Evolutionary conservation across 345 rosid species (phyloP).

Genomic region (Eucalyptus polyanthemos): DNA sequence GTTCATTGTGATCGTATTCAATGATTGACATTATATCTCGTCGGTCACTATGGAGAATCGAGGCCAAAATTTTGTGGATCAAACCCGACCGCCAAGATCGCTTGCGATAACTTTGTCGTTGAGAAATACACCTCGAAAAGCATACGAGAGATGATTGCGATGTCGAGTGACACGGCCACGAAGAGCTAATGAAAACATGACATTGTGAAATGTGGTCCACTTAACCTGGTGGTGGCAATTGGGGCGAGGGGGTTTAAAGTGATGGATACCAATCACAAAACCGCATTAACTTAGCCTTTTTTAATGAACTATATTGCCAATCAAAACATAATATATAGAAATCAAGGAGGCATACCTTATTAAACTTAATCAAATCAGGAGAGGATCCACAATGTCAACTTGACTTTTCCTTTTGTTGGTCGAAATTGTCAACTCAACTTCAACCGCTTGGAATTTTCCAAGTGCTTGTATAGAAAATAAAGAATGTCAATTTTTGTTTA

Average conservation of each 20-base stretch:
- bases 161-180: background rate
- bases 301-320: background rate
- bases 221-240: background rate
- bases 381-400: background rate
- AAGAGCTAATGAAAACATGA: background rate
- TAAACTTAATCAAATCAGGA: background rate
- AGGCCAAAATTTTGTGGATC: background rate
- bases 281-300: background rate
- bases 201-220: background rate
- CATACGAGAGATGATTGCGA: background rate
- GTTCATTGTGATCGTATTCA: too few relatives aligned
- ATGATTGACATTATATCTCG: too few relatives aligned
- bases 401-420: background rate
- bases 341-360: background rate
- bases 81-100: rapidly evolving
- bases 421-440: background rate
- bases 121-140: background rate
- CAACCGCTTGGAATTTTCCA: background rate
- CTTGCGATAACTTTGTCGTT: background rate
- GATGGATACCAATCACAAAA: background rate
- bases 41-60: background rate
- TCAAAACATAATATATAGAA: background rate
- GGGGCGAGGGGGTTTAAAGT: background rate
- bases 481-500: background rate
- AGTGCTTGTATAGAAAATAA: background rate